A percentile compares a stretch with the other conserved stretches of the same genome.
phyloP scores from a whole-genome alignment of 306 rosid species.

The Citrullus amarus region DNA sequence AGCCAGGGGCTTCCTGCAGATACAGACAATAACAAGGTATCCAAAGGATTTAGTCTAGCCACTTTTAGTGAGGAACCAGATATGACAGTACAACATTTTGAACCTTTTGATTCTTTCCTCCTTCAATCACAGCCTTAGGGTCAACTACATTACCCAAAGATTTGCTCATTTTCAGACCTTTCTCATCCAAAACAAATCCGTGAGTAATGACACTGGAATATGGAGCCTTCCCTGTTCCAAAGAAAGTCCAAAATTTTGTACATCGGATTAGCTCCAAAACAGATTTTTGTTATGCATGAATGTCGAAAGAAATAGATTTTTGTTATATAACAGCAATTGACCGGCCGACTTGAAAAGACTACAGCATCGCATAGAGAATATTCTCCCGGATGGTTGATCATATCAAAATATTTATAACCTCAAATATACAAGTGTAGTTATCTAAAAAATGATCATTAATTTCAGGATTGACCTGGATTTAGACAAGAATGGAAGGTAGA shows the following conservation, averaged over 20 bases:
- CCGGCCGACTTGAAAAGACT: neutral
- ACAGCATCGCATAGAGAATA: neutral
- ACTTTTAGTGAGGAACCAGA: conserved; percentile 8
- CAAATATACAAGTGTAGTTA: neutral
- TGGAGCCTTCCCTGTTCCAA: conserved; percentile 82
- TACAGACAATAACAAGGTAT: neutral
- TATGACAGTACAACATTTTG: neutral
- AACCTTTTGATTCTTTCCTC: conserved; percentile 93
- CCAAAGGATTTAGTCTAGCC: neutral
- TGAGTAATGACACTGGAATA: conserved; percentile 81
- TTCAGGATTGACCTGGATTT: neutral
- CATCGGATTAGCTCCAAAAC: conserved; percentile 2
- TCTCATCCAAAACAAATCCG: conserved; percentile 96
- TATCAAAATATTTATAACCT: neutral
- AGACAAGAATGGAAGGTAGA: neutral
- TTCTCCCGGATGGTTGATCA: neutral
- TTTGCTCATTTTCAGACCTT: conserved; percentile 97
- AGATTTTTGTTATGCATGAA: neutral
- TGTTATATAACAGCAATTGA: neutral
- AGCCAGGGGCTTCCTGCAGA: conserved; percentile 80
- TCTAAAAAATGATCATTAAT: neutral
- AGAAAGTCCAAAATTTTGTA: conserved; percentile 26
- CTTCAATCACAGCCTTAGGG: conserved; percentile 77
- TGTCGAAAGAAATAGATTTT: neutral
- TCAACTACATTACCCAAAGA: conserved; percentile 95